Evolutionary conservation across 139 green algal species (phyloP).

Genomic region (Marvania coccoides): DNA sequence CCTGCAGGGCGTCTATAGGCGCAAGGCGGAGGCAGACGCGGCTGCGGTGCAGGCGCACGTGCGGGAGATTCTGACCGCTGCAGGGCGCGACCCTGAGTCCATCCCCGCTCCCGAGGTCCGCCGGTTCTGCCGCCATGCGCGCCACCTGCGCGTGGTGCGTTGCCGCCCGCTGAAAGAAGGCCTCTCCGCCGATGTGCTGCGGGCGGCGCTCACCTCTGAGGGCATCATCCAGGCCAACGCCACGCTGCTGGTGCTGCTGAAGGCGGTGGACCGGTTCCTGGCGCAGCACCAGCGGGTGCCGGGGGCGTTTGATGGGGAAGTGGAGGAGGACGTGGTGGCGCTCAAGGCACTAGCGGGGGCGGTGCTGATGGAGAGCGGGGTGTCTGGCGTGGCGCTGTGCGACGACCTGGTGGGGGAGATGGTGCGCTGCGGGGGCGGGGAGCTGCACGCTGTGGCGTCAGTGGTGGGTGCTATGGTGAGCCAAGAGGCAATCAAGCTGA

Average conservation of each 20-base stretch:
- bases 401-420: slow-evolving; percentile 68
- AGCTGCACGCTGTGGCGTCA: slow-evolving; percentile 81
- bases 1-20: slow-evolving; percentile 79
- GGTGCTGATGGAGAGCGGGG: slow-evolving; percentile 35
- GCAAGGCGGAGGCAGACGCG: slow-evolving; percentile 59
- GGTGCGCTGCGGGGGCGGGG: slow-evolving; percentile 57
- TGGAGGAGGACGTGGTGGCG: slow-evolving; percentile 65
- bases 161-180: slow-evolving; percentile 53
- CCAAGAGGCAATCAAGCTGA: slow-evolving; percentile 95
- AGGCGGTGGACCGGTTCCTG: slow-evolving; percentile 65
- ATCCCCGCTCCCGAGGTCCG: slow-evolving; percentile 35
- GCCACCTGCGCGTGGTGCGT: slow-evolving; percentile 61
- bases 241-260: slow-evolving; percentile 73
- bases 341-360: slow-evolving; percentile 46
- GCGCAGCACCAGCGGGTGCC: slow-evolving; percentile 42
- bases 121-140: slow-evolving; percentile 77
- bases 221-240: slow-evolving; percentile 46
- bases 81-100: slow-evolving; percentile 29
- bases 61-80: slow-evolving; percentile 34
- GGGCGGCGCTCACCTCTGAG: slow-evolving; percentile 29
- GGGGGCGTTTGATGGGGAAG: slow-evolving; percentile 35
- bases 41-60: slow-evolving; percentile 56
- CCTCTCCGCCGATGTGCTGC: slow-evolving; percentile 12
- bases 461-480: slow-evolving; percentile 88
- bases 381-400: not conserved